Evolutionary conservation across 768 basidiomycete genomes (phyloP), one percentile per base, ranked within the genome.

Genomic region (Tricholoma furcatifolium): DNA sequence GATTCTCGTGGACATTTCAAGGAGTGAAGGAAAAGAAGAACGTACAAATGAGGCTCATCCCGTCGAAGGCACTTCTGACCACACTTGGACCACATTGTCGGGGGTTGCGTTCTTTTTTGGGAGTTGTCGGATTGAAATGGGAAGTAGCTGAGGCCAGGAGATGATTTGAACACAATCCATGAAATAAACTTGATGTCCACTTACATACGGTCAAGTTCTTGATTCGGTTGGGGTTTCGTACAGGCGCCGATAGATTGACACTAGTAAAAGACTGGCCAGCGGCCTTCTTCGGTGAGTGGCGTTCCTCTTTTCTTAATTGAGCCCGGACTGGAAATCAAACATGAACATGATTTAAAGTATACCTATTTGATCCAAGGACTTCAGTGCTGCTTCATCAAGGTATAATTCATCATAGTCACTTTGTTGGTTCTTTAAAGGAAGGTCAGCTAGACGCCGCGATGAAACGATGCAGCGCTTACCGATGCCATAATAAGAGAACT

Each of bases 261-360:
- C 32, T 51, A 3, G 50, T 42, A 21, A 43, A 43, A 14, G 50
- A 27, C 7, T 38, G 4, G 10, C 14, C 38, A 6, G 18, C 11
- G n/a, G 44, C 36, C 27, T 56, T 59, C 10, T 1, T 12, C 4
- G 58, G 58, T 1, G 54, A 56, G n/a, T 31, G 48, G 23, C 31
- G 15, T n/a, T 24, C 1, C 7, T 27, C 50, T 23, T 56, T 54
- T 59, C 36, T 32, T 34, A 30, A 23, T 42, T 10, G 34, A 27
- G 27, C 15, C 35, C 4, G 36, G 36, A 47, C 20, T 30, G 20
- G 41, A 43, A 38, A 18, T 21, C 32, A 44, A 14, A 24, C 39
- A 10, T 14, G 24, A 31, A 7, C 17, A 10, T 7, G 24, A 36
- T 31, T 31, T 35, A 35, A 15, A 20, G 15, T 30, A 5, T 40